Percentiles rank a stretch among this genome's conserved stretches.
These are phyloP conservation scores for Cercospora citrullina DNA, from an alignment of 2,329 filamentous ascomycete species.

Conservation along the genomic window DNA sequence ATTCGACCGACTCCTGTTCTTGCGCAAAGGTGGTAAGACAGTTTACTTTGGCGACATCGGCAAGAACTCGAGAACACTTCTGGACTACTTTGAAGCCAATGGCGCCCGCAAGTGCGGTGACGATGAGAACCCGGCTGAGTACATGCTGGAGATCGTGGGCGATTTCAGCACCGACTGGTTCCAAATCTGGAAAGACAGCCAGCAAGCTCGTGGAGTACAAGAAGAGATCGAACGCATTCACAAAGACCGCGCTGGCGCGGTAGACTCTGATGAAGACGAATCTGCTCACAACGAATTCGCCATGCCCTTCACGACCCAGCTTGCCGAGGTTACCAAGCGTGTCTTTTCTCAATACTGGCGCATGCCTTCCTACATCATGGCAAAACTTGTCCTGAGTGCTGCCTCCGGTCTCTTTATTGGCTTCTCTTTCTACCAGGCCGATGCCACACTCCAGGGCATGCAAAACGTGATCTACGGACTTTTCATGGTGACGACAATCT, in stretches of 20 bases:
- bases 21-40: constrained; percentile 47
- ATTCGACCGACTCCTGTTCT: constrained; percentile 48
- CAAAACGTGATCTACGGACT: constrained; percentile 52
- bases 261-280: constrained; percentile 35
- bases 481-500: constrained; percentile 50
- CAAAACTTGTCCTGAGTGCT: constrained; percentile 59
- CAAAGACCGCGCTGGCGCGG: constrained; percentile 37
- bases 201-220: constrained; percentile 38
- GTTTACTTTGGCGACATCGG: constrained; percentile 53
- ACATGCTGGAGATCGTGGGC: constrained; percentile 62
- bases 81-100: constrained; percentile 61
- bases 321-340: constrained; percentile 43
- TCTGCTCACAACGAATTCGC: constrained; percentile 46
- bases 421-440: constrained; percentile 47
- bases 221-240: constrained; percentile 45
- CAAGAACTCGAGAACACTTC: constrained; percentile 43
- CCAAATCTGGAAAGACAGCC: constrained; percentile 42
- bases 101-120: constrained; percentile 60
- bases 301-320: constrained; percentile 42
- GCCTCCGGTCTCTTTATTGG: constrained; percentile 52
- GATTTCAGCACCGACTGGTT: constrained; percentile 45
- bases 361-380: constrained; percentile 52
- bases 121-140: constrained; percentile 71
- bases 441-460: constrained; percentile 44
- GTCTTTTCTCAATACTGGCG: constrained; percentile 50